Base-by-base conservation (phyloP, 768 basidiomycete genomes). In the Leccinum barrowsii region DNA sequence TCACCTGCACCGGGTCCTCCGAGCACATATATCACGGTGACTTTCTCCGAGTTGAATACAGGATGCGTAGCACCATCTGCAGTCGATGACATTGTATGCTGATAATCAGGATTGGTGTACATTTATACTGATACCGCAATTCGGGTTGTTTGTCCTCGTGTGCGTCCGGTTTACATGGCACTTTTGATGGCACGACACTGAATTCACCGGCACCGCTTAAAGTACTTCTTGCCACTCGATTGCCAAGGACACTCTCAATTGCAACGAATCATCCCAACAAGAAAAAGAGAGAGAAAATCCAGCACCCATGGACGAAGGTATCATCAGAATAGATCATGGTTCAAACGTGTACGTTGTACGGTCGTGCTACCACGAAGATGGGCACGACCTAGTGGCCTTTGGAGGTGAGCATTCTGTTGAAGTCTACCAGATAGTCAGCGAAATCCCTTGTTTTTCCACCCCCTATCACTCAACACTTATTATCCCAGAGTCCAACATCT, bases 1-100 rank as follows among this genome's bases (percentile, higher is more conserved):
- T 76, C 61, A 88, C 95, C 95, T 66, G 94, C 94, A 52, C 97
- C 97, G 19, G 97, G 97, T 1, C 97, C 97, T 37, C 97, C 97
- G 13, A 99, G 86, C 24, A 98, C 95, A 68, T 91, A 99, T 68
- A 98, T 80, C 57, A 99, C 95, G 17, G 83, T 87, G 66, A 98
- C 88, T 62, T 91, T 87, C 50, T 71, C 69, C 32, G 77, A 73
- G 72, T 92, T 85, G 67, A 97, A 96, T 12, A 26, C 47, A 13
- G 69, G 65, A 42, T 32, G 24, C n/a, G 5, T n/a, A 49, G 48
- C 54, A 32, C 53, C 59, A 28, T 56, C 59, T 11, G 49, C n/a
- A 10, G 21, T 28, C 15, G 69, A 56, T 46, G 54, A 42, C 69
- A 71, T 69, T 28, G 15, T 42, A 13, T 49, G 49, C 8, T 58